Evolutionary conservation across 768 basidiomycete genomes (phyloP).

Genomic region (Kwoniella botswanensis): DNA sequence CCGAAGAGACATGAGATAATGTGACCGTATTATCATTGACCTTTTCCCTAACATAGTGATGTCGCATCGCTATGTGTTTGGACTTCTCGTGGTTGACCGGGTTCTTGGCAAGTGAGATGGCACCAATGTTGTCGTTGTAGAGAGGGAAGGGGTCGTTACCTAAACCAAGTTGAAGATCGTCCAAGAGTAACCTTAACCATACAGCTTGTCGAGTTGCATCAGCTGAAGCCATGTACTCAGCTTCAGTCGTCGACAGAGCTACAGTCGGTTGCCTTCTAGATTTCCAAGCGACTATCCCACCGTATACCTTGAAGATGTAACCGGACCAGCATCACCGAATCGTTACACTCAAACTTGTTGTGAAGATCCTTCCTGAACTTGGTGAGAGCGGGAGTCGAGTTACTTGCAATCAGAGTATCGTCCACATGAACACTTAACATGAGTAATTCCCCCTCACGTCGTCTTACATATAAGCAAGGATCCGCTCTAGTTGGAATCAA

Average conservation of each 20-base stretch:
- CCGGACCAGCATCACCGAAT: constrained; percentile 37
- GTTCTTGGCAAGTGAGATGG: constrained; percentile 8
- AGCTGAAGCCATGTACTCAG: constrained; percentile 61
- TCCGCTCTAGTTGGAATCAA: constrained; percentile 12
- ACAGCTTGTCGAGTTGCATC: constrained; percentile 58
- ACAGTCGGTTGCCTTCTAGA: constrained; percentile 59
- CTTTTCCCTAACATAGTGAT: constrained; percentile 14
- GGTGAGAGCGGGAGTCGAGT: constrained; percentile 6
- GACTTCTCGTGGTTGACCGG: constrained; percentile 15
- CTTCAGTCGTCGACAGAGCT: constrained; percentile 60
- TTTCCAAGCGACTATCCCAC: constrained; percentile 57
- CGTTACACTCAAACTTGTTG: constrained; percentile 6
- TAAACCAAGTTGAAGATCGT: constrained; percentile 22
- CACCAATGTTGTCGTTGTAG: constrained; percentile 7
- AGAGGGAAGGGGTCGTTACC: constrained; percentile 7
- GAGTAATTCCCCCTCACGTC: constrained; percentile 2
- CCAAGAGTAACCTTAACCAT: constrained; percentile 53
- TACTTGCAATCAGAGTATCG: constrained; percentile 23
- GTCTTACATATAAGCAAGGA: neutral
- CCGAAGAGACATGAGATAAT: neutral
- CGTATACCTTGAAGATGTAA: constrained; percentile 58
- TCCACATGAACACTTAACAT: constrained; percentile 26
- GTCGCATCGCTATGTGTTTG: constrained; percentile 17
- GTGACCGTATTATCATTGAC: constrained; percentile 10
- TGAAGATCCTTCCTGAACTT: constrained; percentile 17